A percentile compares a stretch with the other conserved stretches of the same genome.
Conservation (phyloP, 2,329 filamentous ascomycete genomes). For the Trichoderma arundinaceum region DNA sequence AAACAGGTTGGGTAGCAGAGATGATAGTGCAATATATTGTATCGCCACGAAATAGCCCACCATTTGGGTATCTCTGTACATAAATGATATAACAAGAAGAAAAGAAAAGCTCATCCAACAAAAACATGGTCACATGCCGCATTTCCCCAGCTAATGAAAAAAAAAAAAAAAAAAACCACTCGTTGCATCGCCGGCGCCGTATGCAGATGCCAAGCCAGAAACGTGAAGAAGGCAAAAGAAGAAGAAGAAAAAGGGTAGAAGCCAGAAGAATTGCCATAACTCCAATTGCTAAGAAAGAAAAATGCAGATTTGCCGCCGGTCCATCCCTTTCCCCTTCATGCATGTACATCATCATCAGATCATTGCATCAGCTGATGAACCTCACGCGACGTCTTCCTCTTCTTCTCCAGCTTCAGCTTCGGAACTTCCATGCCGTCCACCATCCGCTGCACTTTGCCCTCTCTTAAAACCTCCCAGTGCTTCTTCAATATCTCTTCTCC, state of each 20-base stretch:
- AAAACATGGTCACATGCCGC: neutral
- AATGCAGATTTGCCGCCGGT: neutral
- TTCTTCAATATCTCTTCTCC: conserved; percentile 42
- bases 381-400: conserved; percentile 16
- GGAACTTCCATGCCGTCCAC: conserved; percentile 41
- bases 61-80: conserved; percentile 25
- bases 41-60: conserved; percentile 10
- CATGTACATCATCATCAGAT: neutral
- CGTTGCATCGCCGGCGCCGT: neutral
- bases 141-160: conserved; percentile 3
- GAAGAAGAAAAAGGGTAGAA: neutral
- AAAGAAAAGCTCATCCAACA: conserved; percentile 1
- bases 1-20: neutral
- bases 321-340: neutral
- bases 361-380: conserved; percentile 10
- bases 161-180: neutral
- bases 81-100: neutral
- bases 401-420: conserved; percentile 35
- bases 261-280: neutral
- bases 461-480: conserved; percentile 45
- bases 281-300: neutral
- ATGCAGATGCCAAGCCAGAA: conserved; percentile 10
- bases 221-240: too few species aligned
- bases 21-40: conserved; percentile 1
- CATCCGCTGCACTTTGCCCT: conserved; percentile 39